Evolutionary conservation across 2,329 filamentous ascomycete genomes (phyloP), one percentile per base, ranked within the genome.

Genomic region (Incumbomyces lentus): DNA sequence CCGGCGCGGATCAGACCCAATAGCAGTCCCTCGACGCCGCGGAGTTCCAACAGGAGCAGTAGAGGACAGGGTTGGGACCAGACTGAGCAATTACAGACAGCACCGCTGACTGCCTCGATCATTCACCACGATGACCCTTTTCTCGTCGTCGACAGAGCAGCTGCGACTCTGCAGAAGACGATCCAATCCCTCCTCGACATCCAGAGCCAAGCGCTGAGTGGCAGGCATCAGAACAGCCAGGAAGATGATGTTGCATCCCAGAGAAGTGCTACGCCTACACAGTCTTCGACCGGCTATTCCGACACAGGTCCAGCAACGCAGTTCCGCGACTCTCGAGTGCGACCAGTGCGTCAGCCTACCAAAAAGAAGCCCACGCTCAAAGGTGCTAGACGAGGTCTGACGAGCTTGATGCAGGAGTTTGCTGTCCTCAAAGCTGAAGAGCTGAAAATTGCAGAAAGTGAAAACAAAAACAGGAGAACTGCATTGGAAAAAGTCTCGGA

Each of bases 111-210:
- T 17, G 47, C 53, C 8, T 49, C 55, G 11, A 37, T 54, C 31
- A 43, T 55, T 29, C 55, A 50, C 43, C 44, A 55, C 44, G 48
- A 57, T 29, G 64, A 69, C 48, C 65, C 71, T 46, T 62, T 76
- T 22, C 58, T 74, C n/a, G 66, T 68, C 22, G 60, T 78, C 48
- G 69, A 73, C 52, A 66, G 74, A 48, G 69, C 72, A 56, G 69
- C 75, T 19, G 69, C 66, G 47, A 64, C 75, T 52, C 69, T 81
- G 8, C 70, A 81, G 56, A 68, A 68, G 44, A 73, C 76, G 50
- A 66, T 81, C 8, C 78, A 81, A 59, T 66, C 67, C 47, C 63
- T 80, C 10, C 71, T 81, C 17, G 77, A 81, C 60, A 74, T 75
- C 8, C 78, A 81, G 59, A 73, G 75, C 29, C 75, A 78, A 54